Evolutionary conservation across 2,329 filamentous ascomycete species (phyloP).

Genomic region (Diaporthe ilicicola): DNA sequence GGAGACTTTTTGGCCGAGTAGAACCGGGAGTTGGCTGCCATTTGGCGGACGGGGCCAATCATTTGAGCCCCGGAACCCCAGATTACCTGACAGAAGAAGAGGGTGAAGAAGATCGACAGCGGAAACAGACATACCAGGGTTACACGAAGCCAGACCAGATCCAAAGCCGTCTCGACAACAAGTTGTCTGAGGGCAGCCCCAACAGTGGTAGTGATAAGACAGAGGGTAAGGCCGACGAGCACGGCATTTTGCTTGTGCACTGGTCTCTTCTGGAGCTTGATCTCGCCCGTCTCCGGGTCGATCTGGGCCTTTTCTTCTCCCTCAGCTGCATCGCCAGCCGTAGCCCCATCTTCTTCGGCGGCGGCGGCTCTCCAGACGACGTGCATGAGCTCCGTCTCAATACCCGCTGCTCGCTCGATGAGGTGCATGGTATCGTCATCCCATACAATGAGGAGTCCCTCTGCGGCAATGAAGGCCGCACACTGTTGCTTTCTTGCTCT

Average conservation of each 20-base stretch:
- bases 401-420: slow-evolving; percentile 72
- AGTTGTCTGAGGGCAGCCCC: slow-evolving; percentile 76
- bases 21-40: slow-evolving; percentile 81
- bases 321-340: background rate
- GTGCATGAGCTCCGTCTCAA: slow-evolving; percentile 81
- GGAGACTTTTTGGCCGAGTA: slow-evolving; percentile 78
- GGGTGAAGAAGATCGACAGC: slow-evolving; percentile 80
- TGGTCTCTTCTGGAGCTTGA: slow-evolving; percentile 70
- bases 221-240: slow-evolving; percentile 72
- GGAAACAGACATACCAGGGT: slow-evolving; percentile 73
- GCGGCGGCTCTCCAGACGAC: slow-evolving; percentile 74
- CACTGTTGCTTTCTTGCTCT: slow-evolving; percentile 81
- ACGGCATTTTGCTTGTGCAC: slow-evolving; percentile 76
- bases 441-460: slow-evolving; percentile 80
- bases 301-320: slow-evolving; percentile 65
- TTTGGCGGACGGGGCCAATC: slow-evolving; percentile 77
- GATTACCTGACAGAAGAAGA: slow-evolving; percentile 84
- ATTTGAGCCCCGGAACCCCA: slow-evolving; percentile 79
- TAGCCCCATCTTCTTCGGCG: slow-evolving; percentile 53
- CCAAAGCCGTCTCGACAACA: slow-evolving; percentile 71
- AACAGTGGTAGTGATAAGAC: slow-evolving; percentile 71
- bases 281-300: slow-evolving; percentile 76
- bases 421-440: slow-evolving; percentile 81
- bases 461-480: slow-evolving; percentile 78
- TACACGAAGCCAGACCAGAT: slow-evolving; percentile 68